Percentiles rank a stretch among this genome's conserved stretches.
phyloP scores from a whole-genome alignment of 2,329 filamentous ascomycete species.

The Exophiala alcalophila region DNA sequence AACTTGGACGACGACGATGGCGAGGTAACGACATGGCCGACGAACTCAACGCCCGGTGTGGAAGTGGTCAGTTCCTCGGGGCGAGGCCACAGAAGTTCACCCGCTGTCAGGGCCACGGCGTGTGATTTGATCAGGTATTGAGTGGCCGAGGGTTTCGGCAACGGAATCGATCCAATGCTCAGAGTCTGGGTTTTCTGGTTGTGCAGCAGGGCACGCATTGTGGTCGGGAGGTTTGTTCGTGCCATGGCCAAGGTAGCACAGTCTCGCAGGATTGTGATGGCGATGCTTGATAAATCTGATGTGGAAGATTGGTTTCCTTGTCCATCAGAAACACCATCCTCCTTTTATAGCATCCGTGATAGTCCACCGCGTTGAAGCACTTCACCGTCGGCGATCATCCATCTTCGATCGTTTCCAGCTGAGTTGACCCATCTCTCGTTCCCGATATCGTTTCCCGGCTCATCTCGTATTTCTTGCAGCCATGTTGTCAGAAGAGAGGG shows the following conservation, averaged over 20 bases:
- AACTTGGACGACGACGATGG: constrained; percentile 38
- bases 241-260: constrained; percentile 8
- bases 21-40: constrained; percentile 39
- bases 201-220: constrained; percentile 24
- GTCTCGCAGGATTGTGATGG: background rate
- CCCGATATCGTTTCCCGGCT: no score
- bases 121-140: constrained; percentile 44
- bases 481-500: no score
- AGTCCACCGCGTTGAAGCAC: no score
- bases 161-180: constrained; percentile 25
- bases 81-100: constrained; percentile 45
- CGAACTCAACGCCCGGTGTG: constrained; percentile 45
- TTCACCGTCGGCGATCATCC: no score
- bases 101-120: constrained; percentile 40
- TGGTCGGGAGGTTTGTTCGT: constrained; percentile 12
- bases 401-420: no score
- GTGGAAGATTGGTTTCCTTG: no score
- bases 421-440: no score
- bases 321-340: no score
- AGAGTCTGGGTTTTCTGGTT: constrained; percentile 22
- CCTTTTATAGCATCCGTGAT: no score
- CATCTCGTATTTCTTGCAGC: no score
- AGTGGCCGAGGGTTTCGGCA: constrained; percentile 27
- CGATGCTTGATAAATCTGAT: background rate
- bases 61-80: constrained; percentile 30